Percentiles rank a stretch among this genome's conserved stretches.
phyloP scores from a whole-genome alignment of 768 basidiomycete species.

The Lentinula detonsa region DNA sequence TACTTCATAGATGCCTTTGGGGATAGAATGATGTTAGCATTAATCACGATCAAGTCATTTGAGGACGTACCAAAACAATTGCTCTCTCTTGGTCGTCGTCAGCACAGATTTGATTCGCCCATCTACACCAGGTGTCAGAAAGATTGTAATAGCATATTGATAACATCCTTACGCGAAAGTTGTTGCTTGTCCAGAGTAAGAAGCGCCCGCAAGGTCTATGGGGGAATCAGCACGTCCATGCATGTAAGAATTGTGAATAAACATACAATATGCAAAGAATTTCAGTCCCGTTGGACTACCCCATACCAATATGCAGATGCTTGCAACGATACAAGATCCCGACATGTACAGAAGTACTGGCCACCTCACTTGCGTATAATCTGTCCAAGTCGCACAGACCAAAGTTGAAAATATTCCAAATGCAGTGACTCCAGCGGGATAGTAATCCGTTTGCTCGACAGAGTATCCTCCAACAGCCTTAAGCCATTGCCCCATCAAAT shows the following conservation, averaged over 20 bases:
- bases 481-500: conserved; percentile 70
- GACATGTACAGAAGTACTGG: conserved; percentile 63
- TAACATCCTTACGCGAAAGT: conserved; percentile 55
- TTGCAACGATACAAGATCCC: conserved; percentile 43
- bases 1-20: conserved; percentile 64
- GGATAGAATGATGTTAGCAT: background rate
- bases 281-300: conserved; percentile 53
- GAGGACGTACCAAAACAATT: conserved; percentile 38
- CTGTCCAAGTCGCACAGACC: conserved; percentile 59
- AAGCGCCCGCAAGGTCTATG: conserved; percentile 54
- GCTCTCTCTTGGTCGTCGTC: conserved; percentile 67
- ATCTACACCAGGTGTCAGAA: conserved; percentile 27
- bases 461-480: conserved; percentile 56
- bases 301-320: conserved; percentile 58
- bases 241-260: background rate
- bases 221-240: background rate
- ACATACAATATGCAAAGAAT: conserved; percentile 69
- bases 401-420: conserved; percentile 61
- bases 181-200: conserved; percentile 70
- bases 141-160: conserved; percentile 1
- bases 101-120: conserved; percentile 76
- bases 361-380: conserved; percentile 50
- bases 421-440: conserved; percentile 60
- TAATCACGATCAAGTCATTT: background rate
- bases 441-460: conserved; percentile 56